These are phyloP conservation scores for Talaromyces islandicus DNA, from an alignment of 2,329 filamentous ascomycete species.

Conservation along the genomic window DNA sequence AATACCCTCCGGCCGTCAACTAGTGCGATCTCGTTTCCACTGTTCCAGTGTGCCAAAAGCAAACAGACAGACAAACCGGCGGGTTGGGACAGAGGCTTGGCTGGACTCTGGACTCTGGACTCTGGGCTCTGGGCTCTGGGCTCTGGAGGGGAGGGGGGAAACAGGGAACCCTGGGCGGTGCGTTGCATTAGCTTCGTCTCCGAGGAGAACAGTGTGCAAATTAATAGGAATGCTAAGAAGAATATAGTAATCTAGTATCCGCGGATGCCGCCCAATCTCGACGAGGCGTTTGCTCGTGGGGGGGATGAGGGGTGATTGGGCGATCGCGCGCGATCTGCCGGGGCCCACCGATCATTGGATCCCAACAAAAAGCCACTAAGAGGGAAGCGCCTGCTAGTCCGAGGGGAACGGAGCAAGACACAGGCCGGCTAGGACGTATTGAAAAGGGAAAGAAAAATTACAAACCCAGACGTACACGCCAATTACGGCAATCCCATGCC, in stretches of 20 bases:
- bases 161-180: not conserved
- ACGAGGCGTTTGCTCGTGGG: conserved; percentile 8
- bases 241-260: not conserved
- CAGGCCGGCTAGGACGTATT: no score
- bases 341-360: not conserved
- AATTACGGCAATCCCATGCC: not conserved
- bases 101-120: no score
- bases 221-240: not conserved
- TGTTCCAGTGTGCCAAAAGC: no score
- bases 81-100: not conserved
- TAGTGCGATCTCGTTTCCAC: no score
- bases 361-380: not conserved
- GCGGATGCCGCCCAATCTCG: conserved; percentile 10
- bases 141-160: no score
- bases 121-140: no score
- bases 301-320: conserved; percentile 6
- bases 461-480: no score
- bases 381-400: no score
- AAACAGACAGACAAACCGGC: not conserved
- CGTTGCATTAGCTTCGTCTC: not conserved
- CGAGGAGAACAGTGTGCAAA: not conserved
- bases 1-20: no score
- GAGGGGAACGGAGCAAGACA: not conserved
- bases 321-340: conserved; percentile 10
- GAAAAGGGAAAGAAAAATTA: no score